Evolutionary conservation across 352 stramenopile species (phyloP).

Genomic region (Phytophthora cactorum): DNA sequence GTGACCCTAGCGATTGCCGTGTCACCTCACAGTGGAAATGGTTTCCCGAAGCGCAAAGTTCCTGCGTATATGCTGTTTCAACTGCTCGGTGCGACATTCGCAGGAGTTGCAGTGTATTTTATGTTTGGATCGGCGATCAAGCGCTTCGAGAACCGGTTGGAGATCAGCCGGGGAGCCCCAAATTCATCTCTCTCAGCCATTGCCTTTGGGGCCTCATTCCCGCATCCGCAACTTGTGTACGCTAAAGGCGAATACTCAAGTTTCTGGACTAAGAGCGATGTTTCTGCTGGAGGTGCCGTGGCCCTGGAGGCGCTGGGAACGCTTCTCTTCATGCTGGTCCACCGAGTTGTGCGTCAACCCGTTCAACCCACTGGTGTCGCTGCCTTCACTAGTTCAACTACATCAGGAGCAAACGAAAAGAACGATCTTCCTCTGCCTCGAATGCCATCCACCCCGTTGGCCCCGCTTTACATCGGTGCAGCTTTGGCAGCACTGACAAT

Average conservation of each 20-base stretch:
- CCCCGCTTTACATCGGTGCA: slow-evolving; percentile 60
- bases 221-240: slow-evolving; percentile 51
- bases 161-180: slow-evolving; percentile 34
- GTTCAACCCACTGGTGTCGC: slow-evolving; percentile 19
- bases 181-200: slow-evolving; percentile 63
- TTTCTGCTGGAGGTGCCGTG: slow-evolving; percentile 47
- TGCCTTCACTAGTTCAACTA: slow-evolving; percentile 25
- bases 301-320: slow-evolving; percentile 69
- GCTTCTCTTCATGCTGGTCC: slow-evolving; percentile 63
- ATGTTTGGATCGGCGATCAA: slow-evolving; percentile 60
- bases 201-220: slow-evolving; percentile 77
- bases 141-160: slow-evolving; percentile 53
- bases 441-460: slow-evolving; percentile 21
- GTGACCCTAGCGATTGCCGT: slow-evolving; percentile 63
- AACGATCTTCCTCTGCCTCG: slow-evolving; percentile 13
- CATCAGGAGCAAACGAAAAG: slow-evolving; percentile 6
- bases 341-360: slow-evolving; percentile 56
- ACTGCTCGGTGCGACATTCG: slow-evolving; percentile 55
- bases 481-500: slow-evolving; percentile 57
- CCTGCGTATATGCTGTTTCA: slow-evolving; percentile 69
- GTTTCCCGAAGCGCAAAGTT: slow-evolving; percentile 49
- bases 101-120: slow-evolving; percentile 45
- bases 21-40: slow-evolving; percentile 32
- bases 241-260: not conserved
- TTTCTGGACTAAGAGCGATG: slow-evolving; percentile 29